These are phyloP conservation scores for Hymenoscyphus infarciens DNA, from an alignment of 2,329 filamentous ascomycete genomes.

Conservation along the genomic window DNA sequence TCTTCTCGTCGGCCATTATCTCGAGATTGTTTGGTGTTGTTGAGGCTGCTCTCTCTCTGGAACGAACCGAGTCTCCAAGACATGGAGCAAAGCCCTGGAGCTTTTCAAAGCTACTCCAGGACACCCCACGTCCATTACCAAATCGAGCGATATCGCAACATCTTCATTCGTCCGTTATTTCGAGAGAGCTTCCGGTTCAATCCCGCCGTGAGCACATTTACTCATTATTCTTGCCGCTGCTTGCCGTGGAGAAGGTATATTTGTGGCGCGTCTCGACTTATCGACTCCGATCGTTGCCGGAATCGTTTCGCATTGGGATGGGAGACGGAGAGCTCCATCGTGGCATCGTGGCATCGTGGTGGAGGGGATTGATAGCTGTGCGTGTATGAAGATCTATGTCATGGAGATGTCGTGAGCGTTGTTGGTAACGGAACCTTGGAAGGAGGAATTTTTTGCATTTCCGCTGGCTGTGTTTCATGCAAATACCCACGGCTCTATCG, in stretches of 20 bases:
- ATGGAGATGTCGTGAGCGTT: too few relatives aligned
- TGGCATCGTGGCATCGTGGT: not conserved
- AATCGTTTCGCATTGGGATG: not conserved
- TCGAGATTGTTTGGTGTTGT: not conserved
- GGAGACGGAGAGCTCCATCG: not conserved
- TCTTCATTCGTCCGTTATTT: not conserved
- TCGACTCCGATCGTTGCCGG: not conserved
- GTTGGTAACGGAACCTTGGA: not conserved
- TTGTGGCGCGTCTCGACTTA: not conserved
- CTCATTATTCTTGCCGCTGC: not conserved
- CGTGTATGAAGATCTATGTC: not conserved
- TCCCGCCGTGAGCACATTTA: not conserved
- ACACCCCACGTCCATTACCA: not conserved
- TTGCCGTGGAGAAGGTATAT: not conserved
- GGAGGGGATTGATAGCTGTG: not conserved
- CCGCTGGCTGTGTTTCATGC: too few relatives aligned
- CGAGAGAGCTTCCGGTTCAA: not conserved
- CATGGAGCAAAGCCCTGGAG: not conserved
- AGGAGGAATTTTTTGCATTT: too few relatives aligned
- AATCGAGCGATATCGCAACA: not conserved
- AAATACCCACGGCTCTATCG: not conserved
- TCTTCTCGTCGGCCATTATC: not conserved
- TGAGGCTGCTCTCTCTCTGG: not conserved
- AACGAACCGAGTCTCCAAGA: not conserved
- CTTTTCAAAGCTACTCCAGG: not conserved